Evolutionary conservation across 2,329 filamentous ascomycete genomes (phyloP), one percentile per base, ranked within the genome.

Genomic region (Clonostachys chloroleuca): DNA sequence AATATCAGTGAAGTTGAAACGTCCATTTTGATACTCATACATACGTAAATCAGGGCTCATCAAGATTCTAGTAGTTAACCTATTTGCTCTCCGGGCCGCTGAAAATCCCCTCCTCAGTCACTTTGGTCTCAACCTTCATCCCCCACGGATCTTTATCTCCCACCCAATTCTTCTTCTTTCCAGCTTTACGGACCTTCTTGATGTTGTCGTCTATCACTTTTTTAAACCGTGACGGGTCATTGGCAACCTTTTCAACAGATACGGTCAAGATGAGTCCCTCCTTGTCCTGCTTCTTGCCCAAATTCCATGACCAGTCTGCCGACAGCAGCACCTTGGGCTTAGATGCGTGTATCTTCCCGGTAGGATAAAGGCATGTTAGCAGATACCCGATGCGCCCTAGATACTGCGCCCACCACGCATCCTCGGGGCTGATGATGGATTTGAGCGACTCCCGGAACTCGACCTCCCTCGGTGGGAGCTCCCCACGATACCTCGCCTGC

Each of bases 381-480:
- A 87, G 59, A 6, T 68, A 69, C 4, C 79, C 82, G 2, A 87
- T 71, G 14, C 74, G 72, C 1, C 85, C 84, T 1, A 86, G 56
- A 56, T 85, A 87, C 45, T 71, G 73, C 46, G 78, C 75, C 84
- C 83, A 87, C 83, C 84, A 88, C 12, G 75, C 68, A 48, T 77
- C 70, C 52, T 76, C 73, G 0, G 68, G 61, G 0, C 76, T 77
- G 4, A 84, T 61, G 5, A 86, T 68, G 35, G 67, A 64, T 37
- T 74, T 65, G 34, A 88, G 67, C 5, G 74, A 70, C 2, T 65
- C 59, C 34, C 79, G 77, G 54, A 84, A 82, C 5, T 68, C 60
- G 9, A 73, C 59, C 54, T 87, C 83, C 1, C 72, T 71, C 0
- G 80, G 78, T 3, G 78, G 75, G 3, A 87, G 70, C 40, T 82